phyloP scores from a whole-genome alignment of 148 eudicot genomes.

The Beta vulgaris region DNA sequence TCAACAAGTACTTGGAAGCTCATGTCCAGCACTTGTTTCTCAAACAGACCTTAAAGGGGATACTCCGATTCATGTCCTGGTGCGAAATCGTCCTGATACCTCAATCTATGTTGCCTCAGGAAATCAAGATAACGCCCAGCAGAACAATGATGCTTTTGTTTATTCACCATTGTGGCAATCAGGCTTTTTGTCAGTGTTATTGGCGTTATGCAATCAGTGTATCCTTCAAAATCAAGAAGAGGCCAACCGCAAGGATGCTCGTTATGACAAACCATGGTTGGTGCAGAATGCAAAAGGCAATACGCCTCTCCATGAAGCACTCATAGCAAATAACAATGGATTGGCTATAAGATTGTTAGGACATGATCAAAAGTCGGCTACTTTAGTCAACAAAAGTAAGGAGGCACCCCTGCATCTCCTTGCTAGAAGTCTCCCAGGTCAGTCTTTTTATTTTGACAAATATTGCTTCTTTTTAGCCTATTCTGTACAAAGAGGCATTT shows the following conservation, averaged over 20 bases:
- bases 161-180: background rate
- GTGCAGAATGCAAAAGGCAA: background rate
- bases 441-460: background rate
- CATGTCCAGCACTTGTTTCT: background rate
- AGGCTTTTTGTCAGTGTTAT: background rate
- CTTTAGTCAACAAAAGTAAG: background rate
- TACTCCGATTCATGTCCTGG: background rate
- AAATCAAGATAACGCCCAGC: background rate
- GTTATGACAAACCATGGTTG: background rate
- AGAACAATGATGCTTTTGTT: background rate
- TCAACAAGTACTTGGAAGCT: background rate
- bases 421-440: background rate
- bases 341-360: background rate
- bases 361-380: background rate
- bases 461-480: background rate
- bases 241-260: background rate
- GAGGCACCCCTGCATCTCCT: background rate
- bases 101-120: background rate
- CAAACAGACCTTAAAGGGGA: background rate
- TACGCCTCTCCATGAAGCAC: slow-evolving; percentile 6
- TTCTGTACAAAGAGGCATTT: background rate
- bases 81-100: background rate
- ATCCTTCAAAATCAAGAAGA: background rate
- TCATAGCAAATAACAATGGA: background rate
- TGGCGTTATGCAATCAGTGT: background rate